phyloP scores from a whole-genome alignment of 2,329 filamentous ascomycete species.

The Grosmannia clavigera region DNA sequence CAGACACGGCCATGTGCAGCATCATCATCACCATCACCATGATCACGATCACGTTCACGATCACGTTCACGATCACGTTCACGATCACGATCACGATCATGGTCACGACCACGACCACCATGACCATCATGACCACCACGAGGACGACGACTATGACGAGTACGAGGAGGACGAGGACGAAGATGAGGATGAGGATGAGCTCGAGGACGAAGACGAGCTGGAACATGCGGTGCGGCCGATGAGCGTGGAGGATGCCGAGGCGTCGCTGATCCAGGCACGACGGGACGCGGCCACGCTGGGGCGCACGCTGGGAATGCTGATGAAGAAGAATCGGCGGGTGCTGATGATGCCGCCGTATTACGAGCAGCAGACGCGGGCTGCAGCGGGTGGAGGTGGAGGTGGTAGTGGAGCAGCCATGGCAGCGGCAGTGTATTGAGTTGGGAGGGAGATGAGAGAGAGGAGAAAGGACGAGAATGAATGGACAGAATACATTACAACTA shows the following conservation, averaged over 20 bases:
- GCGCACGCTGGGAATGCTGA: constrained; percentile 35
- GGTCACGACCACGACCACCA: background rate
- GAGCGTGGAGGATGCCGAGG: constrained; percentile 52
- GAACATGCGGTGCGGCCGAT: constrained; percentile 35
- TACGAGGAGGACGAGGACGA: background rate
- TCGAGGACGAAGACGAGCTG: constrained; percentile 13
- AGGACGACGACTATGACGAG: background rate
- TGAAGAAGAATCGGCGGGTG: constrained; percentile 47
- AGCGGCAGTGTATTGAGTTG: background rate
- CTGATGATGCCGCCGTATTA: constrained; percentile 20
- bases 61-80: background rate
- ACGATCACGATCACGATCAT: background rate
- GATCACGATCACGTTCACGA: background rate
- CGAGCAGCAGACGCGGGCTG: background rate
- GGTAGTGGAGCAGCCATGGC: background rate
- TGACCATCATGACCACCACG: background rate
- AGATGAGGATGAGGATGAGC: constrained; percentile 8
- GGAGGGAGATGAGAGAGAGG: background rate
- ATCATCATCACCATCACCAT: background rate
- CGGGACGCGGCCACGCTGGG: constrained; percentile 49
- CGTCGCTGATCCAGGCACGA: constrained; percentile 34
- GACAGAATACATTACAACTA: background rate
- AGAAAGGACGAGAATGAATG: background rate
- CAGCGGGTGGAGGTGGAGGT: background rate
- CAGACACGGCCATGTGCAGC: background rate